Percentiles rank a stretch among this genome's conserved stretches.
Evolutionary conservation across 2,329 filamentous ascomycete genomes (phyloP).

Genomic region (Curvularia lunata): DNA sequence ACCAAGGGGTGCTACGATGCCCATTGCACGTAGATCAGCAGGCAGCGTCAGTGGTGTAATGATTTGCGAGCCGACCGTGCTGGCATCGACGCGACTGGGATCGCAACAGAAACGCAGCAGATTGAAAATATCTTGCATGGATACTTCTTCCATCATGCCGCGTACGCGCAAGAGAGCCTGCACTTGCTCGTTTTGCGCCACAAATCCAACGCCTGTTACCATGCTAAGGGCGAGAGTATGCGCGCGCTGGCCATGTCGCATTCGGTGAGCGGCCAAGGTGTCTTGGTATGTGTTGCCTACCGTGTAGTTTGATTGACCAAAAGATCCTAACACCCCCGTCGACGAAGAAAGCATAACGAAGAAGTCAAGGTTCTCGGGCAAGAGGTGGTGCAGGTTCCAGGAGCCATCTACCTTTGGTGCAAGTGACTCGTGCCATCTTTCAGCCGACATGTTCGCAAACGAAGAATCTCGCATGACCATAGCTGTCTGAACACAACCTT

Average conservation of each 20-base stretch:
- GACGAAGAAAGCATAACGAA: slow-evolving; percentile 34
- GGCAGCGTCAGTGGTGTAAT: slow-evolving; percentile 26
- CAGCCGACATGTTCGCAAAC: slow-evolving; percentile 28
- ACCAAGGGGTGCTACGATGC: slow-evolving; percentile 25
- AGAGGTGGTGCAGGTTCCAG: slow-evolving; percentile 36
- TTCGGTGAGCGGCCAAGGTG: slow-evolving; percentile 30
- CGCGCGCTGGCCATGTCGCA: slow-evolving; percentile 20
- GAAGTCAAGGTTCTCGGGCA: slow-evolving; percentile 30
- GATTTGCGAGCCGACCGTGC: slow-evolving; percentile 20
- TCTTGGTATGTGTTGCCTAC: slow-evolving; percentile 37
- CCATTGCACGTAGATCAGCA: slow-evolving; percentile 22
- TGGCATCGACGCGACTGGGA: slow-evolving; percentile 8
- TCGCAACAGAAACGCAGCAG: slow-evolving; percentile 30
- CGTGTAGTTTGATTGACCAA: slow-evolving; percentile 34
- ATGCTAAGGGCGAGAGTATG: slow-evolving; percentile 28
- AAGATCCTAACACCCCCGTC: slow-evolving; percentile 28
- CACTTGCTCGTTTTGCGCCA: slow-evolving; percentile 24
- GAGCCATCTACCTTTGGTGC: slow-evolving; percentile 44
- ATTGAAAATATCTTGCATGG: slow-evolving; percentile 25
- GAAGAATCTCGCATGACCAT: slow-evolving; percentile 30
- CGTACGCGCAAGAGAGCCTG: slow-evolving; percentile 15
- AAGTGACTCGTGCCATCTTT: slow-evolving; percentile 20
- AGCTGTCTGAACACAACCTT: slow-evolving; percentile 33
- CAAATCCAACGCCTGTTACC: slow-evolving; percentile 22
- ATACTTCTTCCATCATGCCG: slow-evolving; percentile 22